These are phyloP conservation scores for Nemania sp. DNA, from an alignment of 2,329 filamentous ascomycete genomes.

Conservation along the genomic window DNA sequence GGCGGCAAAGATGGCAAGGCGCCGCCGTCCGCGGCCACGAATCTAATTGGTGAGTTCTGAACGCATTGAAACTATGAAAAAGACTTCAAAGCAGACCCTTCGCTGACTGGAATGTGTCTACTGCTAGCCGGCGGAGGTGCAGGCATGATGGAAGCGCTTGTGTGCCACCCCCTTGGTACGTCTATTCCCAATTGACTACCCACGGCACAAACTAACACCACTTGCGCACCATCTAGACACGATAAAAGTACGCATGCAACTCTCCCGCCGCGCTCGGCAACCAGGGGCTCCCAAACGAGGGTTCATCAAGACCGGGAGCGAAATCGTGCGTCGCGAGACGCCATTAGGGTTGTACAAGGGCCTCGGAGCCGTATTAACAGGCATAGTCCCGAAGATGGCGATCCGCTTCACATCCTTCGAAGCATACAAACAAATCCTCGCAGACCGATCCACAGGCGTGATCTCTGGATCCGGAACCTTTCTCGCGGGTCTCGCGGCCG, in stretches of 20 bases:
- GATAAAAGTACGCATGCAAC: conserved; percentile 99
- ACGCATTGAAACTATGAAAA: neutral
- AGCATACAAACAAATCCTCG: conserved; percentile 84
- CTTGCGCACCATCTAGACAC: conserved; percentile 62
- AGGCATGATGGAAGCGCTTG: conserved; percentile 99
- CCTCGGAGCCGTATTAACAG: conserved; percentile 92
- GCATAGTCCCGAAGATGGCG: conserved; percentile 98
- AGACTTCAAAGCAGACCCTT: neutral
- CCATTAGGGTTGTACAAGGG: conserved; percentile 95
- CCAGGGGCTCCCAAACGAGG: conserved; percentile 86
- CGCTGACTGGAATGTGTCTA: conserved; percentile 6
- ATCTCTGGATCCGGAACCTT: conserved; percentile 73
- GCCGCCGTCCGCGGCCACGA: conserved; percentile 83
- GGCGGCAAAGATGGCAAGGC: conserved; percentile 62
- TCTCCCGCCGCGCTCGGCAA: conserved; percentile 80
- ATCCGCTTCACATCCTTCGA: conserved; percentile 99
- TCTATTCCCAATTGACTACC: conserved; percentile 18
- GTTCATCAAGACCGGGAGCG: conserved; percentile 81
- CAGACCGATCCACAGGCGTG: conserved; percentile 66
- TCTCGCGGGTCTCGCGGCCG: conserved; percentile 78
- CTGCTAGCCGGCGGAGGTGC: conserved; percentile 84
- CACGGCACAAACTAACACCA: neutral
- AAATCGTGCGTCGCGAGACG: conserved; percentile 89
- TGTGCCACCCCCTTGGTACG: conserved; percentile 87
- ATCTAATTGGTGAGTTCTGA: conserved; percentile 72